These are phyloP conservation scores for Nemania abortiva DNA, from an alignment of 2,329 filamentous ascomycete species.

Conservation along the genomic window DNA sequence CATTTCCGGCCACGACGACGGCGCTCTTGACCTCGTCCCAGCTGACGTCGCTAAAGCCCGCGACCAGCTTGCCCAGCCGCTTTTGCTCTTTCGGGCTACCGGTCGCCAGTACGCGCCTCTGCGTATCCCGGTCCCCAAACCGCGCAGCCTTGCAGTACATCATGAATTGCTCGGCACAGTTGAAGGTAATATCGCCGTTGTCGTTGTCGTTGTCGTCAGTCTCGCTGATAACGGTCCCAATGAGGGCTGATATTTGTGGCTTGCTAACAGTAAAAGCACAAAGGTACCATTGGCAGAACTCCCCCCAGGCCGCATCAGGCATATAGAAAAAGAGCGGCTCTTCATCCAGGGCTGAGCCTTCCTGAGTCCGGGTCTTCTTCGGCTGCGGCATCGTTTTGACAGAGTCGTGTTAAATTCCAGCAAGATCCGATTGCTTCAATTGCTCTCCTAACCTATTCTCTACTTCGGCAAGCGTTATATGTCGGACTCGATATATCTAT, in stretches of 20 bases:
- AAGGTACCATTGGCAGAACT: not conserved
- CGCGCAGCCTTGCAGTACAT: not conserved
- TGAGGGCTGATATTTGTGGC: not conserved
- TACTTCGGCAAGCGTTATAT: no score
- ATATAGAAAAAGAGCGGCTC: not conserved
- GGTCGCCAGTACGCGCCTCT: not conserved
- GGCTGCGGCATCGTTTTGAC: not conserved
- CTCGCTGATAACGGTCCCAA: not conserved
- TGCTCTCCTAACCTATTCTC: no score
- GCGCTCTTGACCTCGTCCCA: not conserved
- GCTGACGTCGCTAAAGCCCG: not conserved
- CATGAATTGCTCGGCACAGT: not conserved
- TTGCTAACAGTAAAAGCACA: not conserved
- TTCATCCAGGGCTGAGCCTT: not conserved
- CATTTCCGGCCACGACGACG: constrained; percentile 2
- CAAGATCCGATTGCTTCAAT: no score
- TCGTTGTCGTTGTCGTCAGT: not conserved
- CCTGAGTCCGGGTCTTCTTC: not conserved
- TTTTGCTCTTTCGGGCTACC: constrained; percentile 1
- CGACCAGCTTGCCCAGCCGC: not conserved
- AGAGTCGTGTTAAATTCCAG: no score
- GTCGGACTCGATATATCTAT: no score
- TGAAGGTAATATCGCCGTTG: not conserved
- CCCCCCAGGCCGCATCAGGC: not conserved
- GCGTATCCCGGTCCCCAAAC: not conserved